These are phyloP conservation scores for Gracilaria domingensis DNA, from an alignment of 23 red algal genomes.

Conservation along the genomic window DNA sequence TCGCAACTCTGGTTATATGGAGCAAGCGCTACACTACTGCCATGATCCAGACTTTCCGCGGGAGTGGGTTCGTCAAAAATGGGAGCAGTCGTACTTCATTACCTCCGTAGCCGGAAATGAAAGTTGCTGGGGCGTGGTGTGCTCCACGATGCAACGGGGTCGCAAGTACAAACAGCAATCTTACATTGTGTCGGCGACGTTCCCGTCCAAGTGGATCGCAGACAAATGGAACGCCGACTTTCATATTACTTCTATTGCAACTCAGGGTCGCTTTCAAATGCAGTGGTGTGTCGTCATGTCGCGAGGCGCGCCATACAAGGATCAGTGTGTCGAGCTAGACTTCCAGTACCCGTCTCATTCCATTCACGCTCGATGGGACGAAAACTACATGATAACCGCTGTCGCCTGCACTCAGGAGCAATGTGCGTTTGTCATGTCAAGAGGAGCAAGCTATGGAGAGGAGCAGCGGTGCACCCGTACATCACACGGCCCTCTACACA, in stretches of 20 bases:
- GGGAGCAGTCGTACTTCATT: slow-evolving; percentile 97
- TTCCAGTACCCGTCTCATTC: slow-evolving; percentile 97
- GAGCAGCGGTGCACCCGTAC: slow-evolving; percentile 99
- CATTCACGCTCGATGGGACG: slow-evolving; percentile 98
- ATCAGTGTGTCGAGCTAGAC: slow-evolving; percentile 97
- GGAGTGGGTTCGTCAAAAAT: slow-evolving; percentile 96
- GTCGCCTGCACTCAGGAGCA: slow-evolving; percentile 93
- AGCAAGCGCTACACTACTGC: slow-evolving; percentile 98
- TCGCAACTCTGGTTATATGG: slow-evolving; percentile 74
- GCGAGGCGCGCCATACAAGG: slow-evolving; percentile 92
- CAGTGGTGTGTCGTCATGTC: slow-evolving; percentile 99
- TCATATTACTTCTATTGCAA: slow-evolving; percentile 94
- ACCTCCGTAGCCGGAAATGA: slow-evolving; percentile 94
- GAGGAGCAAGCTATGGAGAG: slow-evolving; percentile 91
- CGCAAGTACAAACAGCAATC: slow-evolving; percentile 96
- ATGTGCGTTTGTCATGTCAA: slow-evolving; percentile 94
- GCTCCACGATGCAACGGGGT: slow-evolving; percentile 93
- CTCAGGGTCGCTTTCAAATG: slow-evolving; percentile 91
- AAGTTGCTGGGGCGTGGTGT: slow-evolving; percentile 96
- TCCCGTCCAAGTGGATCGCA: slow-evolving; percentile 98
- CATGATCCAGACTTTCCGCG: slow-evolving; percentile 95
- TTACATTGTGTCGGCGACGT: slow-evolving; percentile 98
- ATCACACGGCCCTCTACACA: slow-evolving; percentile 94
- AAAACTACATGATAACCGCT: slow-evolving; percentile 97
- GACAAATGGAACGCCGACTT: slow-evolving; percentile 98